Evolutionary conservation across 306 rosid species (phyloP).

Genomic region (Cucurbita maxima): DNA sequence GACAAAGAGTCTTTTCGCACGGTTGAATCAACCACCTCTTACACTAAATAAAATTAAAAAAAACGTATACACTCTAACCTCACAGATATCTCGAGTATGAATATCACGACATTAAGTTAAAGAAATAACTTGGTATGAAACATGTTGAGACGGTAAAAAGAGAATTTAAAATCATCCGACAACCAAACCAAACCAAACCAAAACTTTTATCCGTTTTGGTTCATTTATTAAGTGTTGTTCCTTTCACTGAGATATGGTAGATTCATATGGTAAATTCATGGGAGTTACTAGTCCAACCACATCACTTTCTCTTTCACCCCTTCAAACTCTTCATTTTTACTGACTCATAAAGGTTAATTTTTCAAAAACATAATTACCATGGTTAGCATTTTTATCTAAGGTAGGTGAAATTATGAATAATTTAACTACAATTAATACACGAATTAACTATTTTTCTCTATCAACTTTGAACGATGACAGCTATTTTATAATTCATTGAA

Average conservation of each 20-base stretch:
- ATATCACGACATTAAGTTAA: background rate
- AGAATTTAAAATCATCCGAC: background rate
- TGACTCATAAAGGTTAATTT: background rate
- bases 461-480: too few relatives aligned
- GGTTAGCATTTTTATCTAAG: background rate
- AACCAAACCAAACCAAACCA: background rate
- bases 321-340: background rate
- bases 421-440: too few relatives aligned
- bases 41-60: too few relatives aligned
- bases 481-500: too few relatives aligned
- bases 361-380: background rate
- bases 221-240: background rate
- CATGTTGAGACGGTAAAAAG: background rate
- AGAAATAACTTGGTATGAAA: background rate
- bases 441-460: too few relatives aligned
- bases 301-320: background rate
- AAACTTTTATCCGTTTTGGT: background rate
- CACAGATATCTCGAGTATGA: background rate
- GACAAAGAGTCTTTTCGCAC: too few relatives aligned
- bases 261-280: conserved; percentile 4
- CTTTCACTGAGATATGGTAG: background rate
- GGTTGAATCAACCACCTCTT: too few relatives aligned
- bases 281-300: background rate
- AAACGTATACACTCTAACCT: too few relatives aligned
- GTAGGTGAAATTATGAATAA: background rate